These are phyloP conservation scores for Cichorium intybus DNA, from an alignment of 140 eudicot genomes.

Conservation along the genomic window DNA sequence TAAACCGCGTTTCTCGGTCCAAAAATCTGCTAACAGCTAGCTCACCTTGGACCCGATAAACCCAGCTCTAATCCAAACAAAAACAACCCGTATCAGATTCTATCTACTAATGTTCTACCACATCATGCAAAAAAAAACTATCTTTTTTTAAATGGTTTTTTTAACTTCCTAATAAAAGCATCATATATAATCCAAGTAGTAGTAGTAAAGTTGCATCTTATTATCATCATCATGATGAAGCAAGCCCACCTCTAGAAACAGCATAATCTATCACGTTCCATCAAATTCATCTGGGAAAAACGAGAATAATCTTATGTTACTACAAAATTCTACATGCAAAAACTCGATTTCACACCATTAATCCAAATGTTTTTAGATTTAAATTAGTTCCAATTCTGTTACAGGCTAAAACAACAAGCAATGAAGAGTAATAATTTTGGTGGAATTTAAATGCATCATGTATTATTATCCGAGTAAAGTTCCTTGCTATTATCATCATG, in stretches of 20 bases:
- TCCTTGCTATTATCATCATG: constrained; percentile 36
- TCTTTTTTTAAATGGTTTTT: not conserved
- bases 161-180: constrained; percentile 16
- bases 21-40: constrained; percentile 36
- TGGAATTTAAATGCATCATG: constrained; percentile 12
- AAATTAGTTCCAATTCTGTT: not conserved
- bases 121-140: not conserved
- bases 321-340: constrained; percentile 20
- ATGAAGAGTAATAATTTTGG: not conserved
- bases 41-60: constrained; percentile 78
- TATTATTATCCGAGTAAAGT: constrained; percentile 17
- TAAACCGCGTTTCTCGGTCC: constrained; percentile 22
- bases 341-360: not conserved
- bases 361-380: constrained; percentile 6
- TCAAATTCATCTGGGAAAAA: constrained; percentile 82
- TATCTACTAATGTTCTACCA: constrained; percentile 6
- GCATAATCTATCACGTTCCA: constrained; percentile 75
- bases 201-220: constrained; percentile 22
- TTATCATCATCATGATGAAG: constrained; percentile 39
- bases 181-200: constrained; percentile 16
- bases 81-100: constrained; percentile 40
- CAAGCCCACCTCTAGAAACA: constrained; percentile 58
- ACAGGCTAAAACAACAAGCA: not conserved
- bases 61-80: constrained; percentile 72
- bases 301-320: constrained; percentile 55